Evolutionary conservation across 202 grass and related monocot genomes (phyloP), one percentile per base, ranked within the genome.

Genomic region (Musa balbisiana): DNA sequence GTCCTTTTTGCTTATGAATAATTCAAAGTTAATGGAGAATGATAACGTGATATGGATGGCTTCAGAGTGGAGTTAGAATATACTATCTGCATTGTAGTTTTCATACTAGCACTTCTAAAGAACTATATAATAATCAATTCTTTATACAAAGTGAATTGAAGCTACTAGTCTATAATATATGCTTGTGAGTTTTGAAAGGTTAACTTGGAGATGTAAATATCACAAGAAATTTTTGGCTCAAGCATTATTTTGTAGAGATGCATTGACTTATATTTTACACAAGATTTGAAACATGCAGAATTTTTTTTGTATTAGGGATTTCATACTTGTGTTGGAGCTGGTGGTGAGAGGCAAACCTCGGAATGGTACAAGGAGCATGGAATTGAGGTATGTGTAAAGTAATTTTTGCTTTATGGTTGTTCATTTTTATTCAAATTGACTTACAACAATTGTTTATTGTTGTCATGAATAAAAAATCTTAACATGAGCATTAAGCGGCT

Each of bases 301-400:
- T 76, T 87, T 82, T 52, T 64, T 8, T 84, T 80, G 49, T 78
- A 17, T 67, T 76, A 97, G 93, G 93, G 93, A 71, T 97, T 97
- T 72, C 90, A 92, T 84, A 91, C 93, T 53, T 97, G 93, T 67
- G 88, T 97, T 82, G 93, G 93, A 77, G 87, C 87, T 77, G 90
- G 93, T 73, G 90, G 87, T 49, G 87, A 92, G 62, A 85, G 88
- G 50, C 93, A 97, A 71, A 88, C 80, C 67, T 58, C 86, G 9
- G 93, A 92, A 74, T 97, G 93, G 93, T 97, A 97, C 76, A 86
- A 87, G 69, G 88, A 97, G 56, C 87, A 92, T 19, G 88, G 93
- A 55, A 92, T 97, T 80, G 93, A 97, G 93, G 93, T 97, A 89
- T 3, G n/a, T 33, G 54, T 56, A 56, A 21, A 65, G 24, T 16